These are phyloP conservation scores for Paralagenidium karlingii DNA, from an alignment of 352 stramenopile genomes.

Conservation along the genomic window DNA sequence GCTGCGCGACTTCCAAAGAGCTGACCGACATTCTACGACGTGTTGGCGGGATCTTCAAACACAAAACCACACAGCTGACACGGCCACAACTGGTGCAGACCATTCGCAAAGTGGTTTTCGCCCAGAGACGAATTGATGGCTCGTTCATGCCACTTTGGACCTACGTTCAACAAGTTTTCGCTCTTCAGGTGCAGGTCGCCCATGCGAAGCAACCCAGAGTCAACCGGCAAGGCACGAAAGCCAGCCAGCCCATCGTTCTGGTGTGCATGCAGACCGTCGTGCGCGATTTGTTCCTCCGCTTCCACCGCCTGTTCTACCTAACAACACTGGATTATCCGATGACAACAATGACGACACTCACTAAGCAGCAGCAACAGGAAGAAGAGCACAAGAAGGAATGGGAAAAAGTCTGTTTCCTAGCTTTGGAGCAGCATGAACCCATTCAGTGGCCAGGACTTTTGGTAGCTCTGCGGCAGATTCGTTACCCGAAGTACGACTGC, in stretches of 20 bases:
- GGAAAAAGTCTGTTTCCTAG: background rate
- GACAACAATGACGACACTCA: background rate
- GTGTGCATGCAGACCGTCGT: conserved; percentile 9
- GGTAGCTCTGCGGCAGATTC: conserved; percentile 55
- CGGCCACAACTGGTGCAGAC: too few relatives aligned
- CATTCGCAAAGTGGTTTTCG: conserved; percentile 30
- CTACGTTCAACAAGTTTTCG: conserved; percentile 47
- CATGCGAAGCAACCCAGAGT: too few relatives aligned
- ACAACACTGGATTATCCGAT: too few relatives aligned
- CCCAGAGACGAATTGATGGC: conserved; percentile 55
- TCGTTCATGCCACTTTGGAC: conserved; percentile 46
- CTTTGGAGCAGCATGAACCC: conserved; percentile 16
- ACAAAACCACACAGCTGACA: too few relatives aligned
- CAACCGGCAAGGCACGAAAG: conserved; percentile 4
- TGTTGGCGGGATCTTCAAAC: too few relatives aligned
- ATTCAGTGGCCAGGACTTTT: conserved; percentile 65
- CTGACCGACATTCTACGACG: too few relatives aligned
- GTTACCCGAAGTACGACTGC: conserved; percentile 34
- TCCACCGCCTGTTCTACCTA: conserved; percentile 70
- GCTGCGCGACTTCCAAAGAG: conserved; percentile 29
- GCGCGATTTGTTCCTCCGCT: conserved; percentile 39
- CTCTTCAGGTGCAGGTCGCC: conserved; percentile 21
- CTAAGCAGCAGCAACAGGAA: too few relatives aligned
- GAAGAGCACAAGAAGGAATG: too few relatives aligned
- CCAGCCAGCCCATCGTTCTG: conserved; percentile 25